Base-by-base conservation (phyloP, 1,284 basidiomycete species). In the Uromyces viciae-fabae region DNA sequence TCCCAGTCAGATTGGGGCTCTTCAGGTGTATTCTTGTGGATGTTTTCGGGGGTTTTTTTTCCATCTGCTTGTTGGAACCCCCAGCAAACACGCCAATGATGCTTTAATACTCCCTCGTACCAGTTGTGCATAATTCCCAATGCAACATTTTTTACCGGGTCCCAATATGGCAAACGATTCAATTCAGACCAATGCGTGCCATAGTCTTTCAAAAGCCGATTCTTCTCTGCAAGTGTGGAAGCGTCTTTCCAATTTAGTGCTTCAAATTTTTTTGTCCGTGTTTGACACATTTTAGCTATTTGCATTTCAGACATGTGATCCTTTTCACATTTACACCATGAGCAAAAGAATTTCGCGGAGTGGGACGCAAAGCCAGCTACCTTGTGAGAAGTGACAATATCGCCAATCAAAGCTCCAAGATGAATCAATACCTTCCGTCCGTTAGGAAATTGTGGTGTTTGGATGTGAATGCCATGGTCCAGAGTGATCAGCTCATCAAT, bases 111-210 rank as follows among this genome's bases (percentile, higher is more conserved):
- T 5, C 71, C 71, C 36, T 73, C 71, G 28, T 52, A 52, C 46
- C 71, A 73, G 36, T 73, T 73, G 42, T 73, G 71, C 71, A 73
- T 73, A 3, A 73, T 33, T 5, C 71, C 71, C 4, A 73, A 31
- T 28, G 28, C 42, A 52, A 73, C 40, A 42, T 71, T 3, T 3
- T 71, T 71, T 11, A 71, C 66, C 11, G 42, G 66, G n/a, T 71
- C 40, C 4, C 40, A 25, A 46, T 71, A 71, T 3, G 8, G 9
- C 5, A 73, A 31, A 2, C 43, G 25, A 54, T 54, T 73, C 14
- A 73, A 33, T 31, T 73, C 71, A 49, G 56, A 58, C 31, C n/a
- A 75, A 40, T 42, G 52, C 8, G 62, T 36, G 7, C 73, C 73
- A 40, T 17, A 22, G 17, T 62, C 7, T 17, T n/a, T 58, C 25